Evolutionary conservation across 148 eudicot species (phyloP).

Genomic region (Cornus suecica): DNA sequence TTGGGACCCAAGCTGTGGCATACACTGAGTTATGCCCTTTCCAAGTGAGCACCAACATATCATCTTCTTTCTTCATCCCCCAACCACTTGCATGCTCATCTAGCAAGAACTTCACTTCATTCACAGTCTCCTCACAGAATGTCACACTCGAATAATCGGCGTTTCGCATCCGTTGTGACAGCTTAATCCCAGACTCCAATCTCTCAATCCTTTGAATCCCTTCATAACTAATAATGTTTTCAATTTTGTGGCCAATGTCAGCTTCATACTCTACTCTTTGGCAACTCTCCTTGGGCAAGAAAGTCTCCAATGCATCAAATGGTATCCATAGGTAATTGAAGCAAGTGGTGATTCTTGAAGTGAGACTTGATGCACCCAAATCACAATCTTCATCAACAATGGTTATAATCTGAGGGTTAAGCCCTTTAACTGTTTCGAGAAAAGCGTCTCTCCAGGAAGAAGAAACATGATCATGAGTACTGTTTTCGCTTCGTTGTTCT

Average conservation of each 20-base stretch:
- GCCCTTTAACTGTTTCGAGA: constrained; percentile 22
- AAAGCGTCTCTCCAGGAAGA: constrained; percentile 26
- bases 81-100: constrained; percentile 58
- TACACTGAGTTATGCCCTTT: constrained; percentile 45
- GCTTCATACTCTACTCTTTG: constrained; percentile 43
- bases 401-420: constrained; percentile 30
- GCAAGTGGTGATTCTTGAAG: constrained; percentile 35
- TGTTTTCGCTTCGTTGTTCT: constrained; percentile 4
- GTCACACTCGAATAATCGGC: constrained; percentile 25
- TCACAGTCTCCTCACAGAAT: constrained; percentile 35
- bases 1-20: constrained; percentile 38
- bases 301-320: constrained; percentile 46
- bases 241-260: constrained; percentile 46
- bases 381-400: constrained; percentile 43
- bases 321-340: constrained; percentile 53
- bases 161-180: constrained; percentile 28
- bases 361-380: constrained; percentile 26
- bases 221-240: constrained; percentile 42
- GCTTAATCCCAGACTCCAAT: constrained; percentile 25
- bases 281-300: constrained; percentile 44
- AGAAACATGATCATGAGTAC: background rate
- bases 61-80: constrained; percentile 53
- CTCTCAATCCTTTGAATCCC: constrained; percentile 44
- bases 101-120: constrained; percentile 39
- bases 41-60: constrained; percentile 46